Evolutionary conservation across 2,329 filamentous ascomycete genomes (phyloP), one percentile per base, ranked within the genome.

Genomic region (Aspergillus caelatus): DNA sequence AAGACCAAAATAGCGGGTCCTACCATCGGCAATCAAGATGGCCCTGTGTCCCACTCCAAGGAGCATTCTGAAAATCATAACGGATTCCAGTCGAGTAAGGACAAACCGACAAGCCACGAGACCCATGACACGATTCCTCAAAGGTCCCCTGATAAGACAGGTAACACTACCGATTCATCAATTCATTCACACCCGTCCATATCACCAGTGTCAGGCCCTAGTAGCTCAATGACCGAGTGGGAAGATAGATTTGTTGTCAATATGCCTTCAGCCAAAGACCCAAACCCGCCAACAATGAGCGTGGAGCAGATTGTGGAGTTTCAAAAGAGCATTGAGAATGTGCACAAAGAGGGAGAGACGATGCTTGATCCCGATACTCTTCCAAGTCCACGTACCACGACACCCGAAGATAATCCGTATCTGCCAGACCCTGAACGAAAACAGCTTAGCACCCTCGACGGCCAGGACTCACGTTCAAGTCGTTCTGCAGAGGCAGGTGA

Each of bases 201-300:
- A 10, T 78, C 74, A 8, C 74, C 72, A 19, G 62, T 77, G 12
- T 75, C 74, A 7, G 71, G 70, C 2, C 71, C 73, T 26, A 68
- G 73, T 23, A 71, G 70, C 32, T 76, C 74, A 0, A 67, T 72
- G 28, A 75, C 72, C 16, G 74, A 77, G 43, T 75, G 77, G 74
- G 76, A 78, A 58, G 79, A 81, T 62, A 72, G 71, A 68, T 81
- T 80, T 63, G 78, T 80, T 52, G 77, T 81, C 39, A 72, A 81
- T 56, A 81, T 80, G 78, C 79, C 78, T 6, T 77, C 77, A 23
- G 78, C 79, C 3, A 78, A 73, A 43, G 78, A 81, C 2, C 78
- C 79, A 0, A 79, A 78, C 50, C 78, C 79, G 4, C 74, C 77
- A 5, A 74, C 70, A 1, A 77, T 81, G 76, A 79, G 75, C 4